Percentiles rank a stretch among this genome's conserved stretches.
Conservation (phyloP, 768 basidiomycete genomes). For the Phylloporus scabripes region DNA sequence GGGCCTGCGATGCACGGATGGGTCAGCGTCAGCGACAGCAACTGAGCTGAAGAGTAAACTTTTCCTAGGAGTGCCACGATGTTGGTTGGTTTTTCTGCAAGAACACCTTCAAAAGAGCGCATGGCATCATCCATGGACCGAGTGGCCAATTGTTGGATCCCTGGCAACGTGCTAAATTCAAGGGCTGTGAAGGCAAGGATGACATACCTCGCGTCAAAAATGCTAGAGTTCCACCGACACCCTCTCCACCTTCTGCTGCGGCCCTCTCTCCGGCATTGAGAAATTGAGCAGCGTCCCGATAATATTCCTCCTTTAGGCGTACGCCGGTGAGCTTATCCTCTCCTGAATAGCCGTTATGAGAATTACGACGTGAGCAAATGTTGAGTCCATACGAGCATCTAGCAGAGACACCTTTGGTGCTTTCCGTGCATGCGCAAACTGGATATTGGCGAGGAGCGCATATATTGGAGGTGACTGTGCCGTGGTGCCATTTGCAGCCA, state of each 20-base stretch:
- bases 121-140: slow-evolving; percentile 79
- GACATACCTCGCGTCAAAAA: slow-evolving; percentile 62
- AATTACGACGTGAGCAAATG: neutral
- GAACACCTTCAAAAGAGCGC: slow-evolving; percentile 74
- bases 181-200: neutral
- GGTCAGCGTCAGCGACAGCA: slow-evolving; percentile 1
- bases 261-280: slow-evolving; percentile 58
- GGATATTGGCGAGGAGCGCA: slow-evolving; percentile 79
- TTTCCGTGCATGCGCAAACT: slow-evolving; percentile 69
- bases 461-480: slow-evolving; percentile 66
- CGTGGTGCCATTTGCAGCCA: slow-evolving; percentile 44
- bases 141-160: slow-evolving; percentile 75
- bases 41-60: slow-evolving; percentile 34
- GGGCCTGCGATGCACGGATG: slow-evolving; percentile 46
- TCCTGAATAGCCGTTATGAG: slow-evolving; percentile 34
- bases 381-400: slow-evolving; percentile 57
- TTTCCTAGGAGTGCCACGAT: slow-evolving; percentile 85
- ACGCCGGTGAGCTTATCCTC: slow-evolving; percentile 58
- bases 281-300: slow-evolving; percentile 61
- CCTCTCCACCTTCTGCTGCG: slow-evolving; percentile 54
- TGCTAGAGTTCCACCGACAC: slow-evolving; percentile 49
- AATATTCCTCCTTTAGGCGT: slow-evolving; percentile 62
- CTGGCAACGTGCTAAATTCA: slow-evolving; percentile 33
- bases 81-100: slow-evolving; percentile 77
- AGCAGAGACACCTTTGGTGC: slow-evolving; percentile 77